phyloP scores from a whole-genome alignment of 2,329 filamentous ascomycete genomes.

The Tolypocladium ophioglossoides region DNA sequence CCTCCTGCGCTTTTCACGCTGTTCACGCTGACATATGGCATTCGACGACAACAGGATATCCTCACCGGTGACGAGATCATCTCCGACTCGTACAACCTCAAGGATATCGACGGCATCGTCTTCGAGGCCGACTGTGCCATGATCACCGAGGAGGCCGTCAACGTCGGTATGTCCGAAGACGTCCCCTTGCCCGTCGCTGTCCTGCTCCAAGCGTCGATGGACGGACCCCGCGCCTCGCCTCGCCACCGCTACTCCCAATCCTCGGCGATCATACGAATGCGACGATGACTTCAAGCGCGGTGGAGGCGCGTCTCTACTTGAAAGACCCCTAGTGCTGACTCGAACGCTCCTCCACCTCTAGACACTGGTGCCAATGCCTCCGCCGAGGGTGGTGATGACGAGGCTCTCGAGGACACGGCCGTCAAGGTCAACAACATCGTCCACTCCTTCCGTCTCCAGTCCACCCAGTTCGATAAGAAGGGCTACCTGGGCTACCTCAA shows the following conservation, averaged over 20 bases:
- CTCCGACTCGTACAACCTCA: slow-evolving; percentile 86
- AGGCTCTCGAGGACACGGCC: slow-evolving; percentile 57
- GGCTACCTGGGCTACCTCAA: slow-evolving; percentile 75
- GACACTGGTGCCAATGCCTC: slow-evolving; percentile 95
- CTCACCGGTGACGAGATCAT: slow-evolving; percentile 89
- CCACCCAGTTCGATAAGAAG: slow-evolving; percentile 80
- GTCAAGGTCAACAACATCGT: slow-evolving; percentile 87
- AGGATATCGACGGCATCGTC: slow-evolving; percentile 65
- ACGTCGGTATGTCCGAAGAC: slow-evolving; percentile 52
- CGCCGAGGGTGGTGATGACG: slow-evolving; percentile 78
- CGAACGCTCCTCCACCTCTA: slow-evolving; percentile 18
- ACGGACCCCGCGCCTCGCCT: not conserved
- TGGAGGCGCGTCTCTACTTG: not conserved
- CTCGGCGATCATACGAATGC: not conserved
- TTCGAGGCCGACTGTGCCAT: slow-evolving; percentile 91
- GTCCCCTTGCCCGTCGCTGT: not conserved
- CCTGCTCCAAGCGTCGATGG: not conserved
- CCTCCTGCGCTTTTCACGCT: not conserved
- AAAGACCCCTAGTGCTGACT: not conserved
- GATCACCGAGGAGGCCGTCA: slow-evolving; percentile 68
- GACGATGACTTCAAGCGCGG: not conserved
- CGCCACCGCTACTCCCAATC: not conserved
- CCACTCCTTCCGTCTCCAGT: slow-evolving; percentile 80
- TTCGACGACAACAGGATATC: slow-evolving; percentile 55
- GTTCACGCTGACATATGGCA: slow-evolving; percentile 15